Conservation (phyloP, 2,329 filamentous ascomycete genomes). For the Xenosphaeropsis pyriputrescens region DNA sequence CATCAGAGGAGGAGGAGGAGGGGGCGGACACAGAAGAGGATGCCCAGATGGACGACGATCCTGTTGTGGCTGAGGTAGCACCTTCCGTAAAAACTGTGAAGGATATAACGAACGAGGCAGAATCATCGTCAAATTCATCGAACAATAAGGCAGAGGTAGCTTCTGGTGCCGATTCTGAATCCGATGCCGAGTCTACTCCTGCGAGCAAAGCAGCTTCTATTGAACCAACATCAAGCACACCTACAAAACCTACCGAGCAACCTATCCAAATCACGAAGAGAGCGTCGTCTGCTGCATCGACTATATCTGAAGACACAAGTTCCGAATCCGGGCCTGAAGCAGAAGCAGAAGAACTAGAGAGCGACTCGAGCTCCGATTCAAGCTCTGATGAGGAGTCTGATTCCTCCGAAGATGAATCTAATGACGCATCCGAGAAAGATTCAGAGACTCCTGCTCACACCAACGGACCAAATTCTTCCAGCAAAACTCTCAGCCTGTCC, state of each 20-base stretch:
- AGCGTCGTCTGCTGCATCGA: no score
- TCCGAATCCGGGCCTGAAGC: conserved; percentile 1
- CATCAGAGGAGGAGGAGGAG: conserved; percentile 9
- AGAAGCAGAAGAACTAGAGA: conserved; percentile 1
- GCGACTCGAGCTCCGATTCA: background rate
- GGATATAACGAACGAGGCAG: background rate
- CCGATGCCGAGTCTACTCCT: conserved; percentile 3
- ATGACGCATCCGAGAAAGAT: conserved; percentile 1
- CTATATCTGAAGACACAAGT: background rate
- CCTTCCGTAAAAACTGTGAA: no score
- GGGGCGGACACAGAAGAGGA: conserved; percentile 1
- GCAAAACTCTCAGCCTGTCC: conserved; percentile 33
- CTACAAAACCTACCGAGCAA: no score
- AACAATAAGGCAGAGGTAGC: conserved; percentile 2
- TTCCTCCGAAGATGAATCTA: background rate
- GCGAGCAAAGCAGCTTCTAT: no score
- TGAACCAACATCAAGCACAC: no score
- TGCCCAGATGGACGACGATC: background rate
- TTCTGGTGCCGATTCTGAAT: background rate
- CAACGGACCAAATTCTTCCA: background rate
- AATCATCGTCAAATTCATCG: conserved; percentile 1
- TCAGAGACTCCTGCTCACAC: conserved; percentile 1
- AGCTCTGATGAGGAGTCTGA: background rate
- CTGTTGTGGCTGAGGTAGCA: no score
- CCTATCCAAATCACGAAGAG: no score